These are phyloP conservation scores for Rhododendron williamsianum DNA, from an alignment of 148 eudicot genomes.

Conservation along the genomic window DNA sequence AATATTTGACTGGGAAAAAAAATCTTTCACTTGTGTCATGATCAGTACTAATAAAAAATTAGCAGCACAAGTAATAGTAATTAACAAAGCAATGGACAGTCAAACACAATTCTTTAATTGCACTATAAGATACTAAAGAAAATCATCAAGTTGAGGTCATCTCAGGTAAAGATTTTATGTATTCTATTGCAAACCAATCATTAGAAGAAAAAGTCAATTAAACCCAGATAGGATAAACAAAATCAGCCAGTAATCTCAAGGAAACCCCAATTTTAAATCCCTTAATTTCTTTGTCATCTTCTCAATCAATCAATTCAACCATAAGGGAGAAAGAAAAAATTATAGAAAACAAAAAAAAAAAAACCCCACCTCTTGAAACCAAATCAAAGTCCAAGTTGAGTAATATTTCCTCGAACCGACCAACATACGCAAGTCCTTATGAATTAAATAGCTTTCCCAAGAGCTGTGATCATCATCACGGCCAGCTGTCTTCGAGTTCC, in stretches of 20 bases:
- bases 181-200: conserved; percentile 28
- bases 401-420: conserved; percentile 25
- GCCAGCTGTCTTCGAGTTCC: conserved; percentile 22
- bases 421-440: conserved; percentile 35
- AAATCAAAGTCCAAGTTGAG: conserved; percentile 20
- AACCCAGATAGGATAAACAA: conserved; percentile 43
- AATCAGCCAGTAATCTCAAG: conserved; percentile 29
- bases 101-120: conserved; percentile 55
- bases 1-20: background rate
- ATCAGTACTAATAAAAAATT: conserved; percentile 28
- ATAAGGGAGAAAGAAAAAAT: background rate
- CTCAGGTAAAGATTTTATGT: conserved; percentile 30
- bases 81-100: conserved; percentile 36
- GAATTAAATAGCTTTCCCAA: conserved; percentile 20
- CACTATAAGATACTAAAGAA: conserved; percentile 21
- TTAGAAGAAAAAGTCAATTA: conserved; percentile 37
- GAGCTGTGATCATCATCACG: conserved; percentile 20
- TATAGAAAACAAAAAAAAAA: background rate
- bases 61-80: conserved; percentile 25
- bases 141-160: conserved; percentile 29
- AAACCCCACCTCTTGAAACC: conserved; percentile 35
- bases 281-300: background rate
- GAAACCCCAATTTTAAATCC: conserved; percentile 7
- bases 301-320: conserved; percentile 13
- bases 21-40: conserved; percentile 42